phyloP scores from a whole-genome alignment of 345 rosid species.

The Ricinus communis region DNA sequence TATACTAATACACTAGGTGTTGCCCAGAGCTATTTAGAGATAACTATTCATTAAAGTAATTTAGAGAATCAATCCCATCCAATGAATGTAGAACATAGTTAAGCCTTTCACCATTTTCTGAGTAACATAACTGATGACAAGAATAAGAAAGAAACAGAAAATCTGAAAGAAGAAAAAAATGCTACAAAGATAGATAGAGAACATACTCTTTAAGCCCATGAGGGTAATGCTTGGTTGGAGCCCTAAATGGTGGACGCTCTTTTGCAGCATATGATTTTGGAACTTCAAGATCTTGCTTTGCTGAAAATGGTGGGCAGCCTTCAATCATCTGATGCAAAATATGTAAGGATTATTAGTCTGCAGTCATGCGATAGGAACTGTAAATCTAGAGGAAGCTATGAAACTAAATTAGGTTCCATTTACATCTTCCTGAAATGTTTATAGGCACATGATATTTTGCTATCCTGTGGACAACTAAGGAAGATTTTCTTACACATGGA shows the following conservation, averaged over 20 bases:
- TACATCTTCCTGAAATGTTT: not conserved
- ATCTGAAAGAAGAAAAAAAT: not conserved
- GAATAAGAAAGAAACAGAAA: not conserved
- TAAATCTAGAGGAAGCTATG: not conserved
- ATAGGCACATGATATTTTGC: not conserved
- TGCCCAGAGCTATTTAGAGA: too few species aligned
- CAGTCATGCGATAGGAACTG: not conserved
- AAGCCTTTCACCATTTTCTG: not conserved
- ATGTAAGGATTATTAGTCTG: slow-evolving; percentile 20
- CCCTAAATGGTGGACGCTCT: slow-evolving; percentile 65
- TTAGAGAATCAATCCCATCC: too few species aligned
- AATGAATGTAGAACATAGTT: too few species aligned
- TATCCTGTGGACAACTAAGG: not conserved
- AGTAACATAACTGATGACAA: not conserved
- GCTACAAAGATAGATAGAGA: slow-evolving; percentile 8
- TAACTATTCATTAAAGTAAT: too few species aligned
- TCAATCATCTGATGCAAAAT: slow-evolving; percentile 67
- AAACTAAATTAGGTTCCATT: not conserved
- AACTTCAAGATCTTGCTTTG: slow-evolving; percentile 65
- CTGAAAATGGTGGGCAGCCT: slow-evolving; percentile 69
- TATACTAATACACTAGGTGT: too few species aligned
- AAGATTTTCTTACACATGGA: not conserved
- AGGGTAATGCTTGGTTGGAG: slow-evolving; percentile 69
- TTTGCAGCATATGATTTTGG: slow-evolving; percentile 47
- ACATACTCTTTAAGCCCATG: slow-evolving; percentile 84